Conservation (phyloP, 2,329 filamentous ascomycete species). For the Hypoxylon sp. region DNA sequence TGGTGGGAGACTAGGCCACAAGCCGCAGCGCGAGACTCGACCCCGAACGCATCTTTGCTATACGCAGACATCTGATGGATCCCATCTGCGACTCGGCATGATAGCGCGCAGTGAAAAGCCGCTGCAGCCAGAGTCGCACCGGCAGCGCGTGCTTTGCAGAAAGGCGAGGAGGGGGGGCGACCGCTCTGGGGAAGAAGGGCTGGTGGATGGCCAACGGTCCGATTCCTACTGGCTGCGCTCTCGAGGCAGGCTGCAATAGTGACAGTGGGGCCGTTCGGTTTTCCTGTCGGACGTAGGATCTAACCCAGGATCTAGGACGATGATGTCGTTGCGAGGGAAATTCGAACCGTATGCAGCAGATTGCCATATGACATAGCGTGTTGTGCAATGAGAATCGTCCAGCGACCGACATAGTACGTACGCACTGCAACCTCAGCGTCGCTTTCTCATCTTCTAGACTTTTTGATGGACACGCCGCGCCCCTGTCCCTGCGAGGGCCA, state of each 20-base stretch:
- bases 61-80: conserved; percentile 39
- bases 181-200: conserved; percentile 36
- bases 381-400: conserved; percentile 15
- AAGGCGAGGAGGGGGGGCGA: too few species aligned
- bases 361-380: conserved; percentile 21
- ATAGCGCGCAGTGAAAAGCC: conserved; percentile 18
- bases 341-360: conserved; percentile 16
- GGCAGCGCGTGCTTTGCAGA: conserved; percentile 36
- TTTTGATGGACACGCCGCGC: conserved; percentile 20
- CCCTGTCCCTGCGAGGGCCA: conserved; percentile 31
- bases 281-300: conserved; percentile 4
- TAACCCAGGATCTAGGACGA: neutral
- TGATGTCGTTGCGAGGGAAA: conserved; percentile 27
- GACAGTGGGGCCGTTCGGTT: conserved; percentile 21
- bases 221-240: conserved; percentile 35
- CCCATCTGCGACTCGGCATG: conserved; percentile 37
- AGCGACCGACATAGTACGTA: conserved; percentile 3
- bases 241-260: conserved; percentile 32
- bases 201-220: conserved; percentile 32
- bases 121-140: conserved; percentile 31
- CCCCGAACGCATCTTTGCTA: conserved; percentile 25
- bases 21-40: conserved; percentile 6
- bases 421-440: conserved; percentile 24
- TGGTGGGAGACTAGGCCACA: conserved; percentile 20
- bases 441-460: conserved; percentile 31